These are phyloP conservation scores for Podospora didyma DNA, from an alignment of 495 filamentous ascomycete species.

Conservation along the genomic window DNA sequence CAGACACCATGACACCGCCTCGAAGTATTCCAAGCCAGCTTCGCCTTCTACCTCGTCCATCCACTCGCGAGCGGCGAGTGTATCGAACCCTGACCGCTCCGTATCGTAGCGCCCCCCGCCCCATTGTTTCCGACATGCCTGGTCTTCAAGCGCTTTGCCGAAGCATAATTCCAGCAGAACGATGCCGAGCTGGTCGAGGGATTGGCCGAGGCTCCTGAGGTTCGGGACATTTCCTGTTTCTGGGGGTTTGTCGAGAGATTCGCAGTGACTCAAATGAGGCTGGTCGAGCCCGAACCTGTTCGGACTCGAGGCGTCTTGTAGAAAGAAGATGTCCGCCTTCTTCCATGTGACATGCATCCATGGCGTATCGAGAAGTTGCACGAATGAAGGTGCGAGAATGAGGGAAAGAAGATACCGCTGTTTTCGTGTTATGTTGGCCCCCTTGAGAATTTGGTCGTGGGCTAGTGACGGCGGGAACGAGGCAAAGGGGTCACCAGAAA, in stretches of 20 bases:
- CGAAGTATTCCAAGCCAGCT: constrained; percentile 29
- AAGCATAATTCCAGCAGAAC: constrained; percentile 38
- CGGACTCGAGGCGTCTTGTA: background rate
- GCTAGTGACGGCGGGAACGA: background rate
- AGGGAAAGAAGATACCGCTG: constrained; percentile 13
- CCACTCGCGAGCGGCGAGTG: background rate
- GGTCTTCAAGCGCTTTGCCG: constrained; percentile 20
- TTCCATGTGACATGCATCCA: constrained; percentile 6
- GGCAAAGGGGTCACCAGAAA: background rate
- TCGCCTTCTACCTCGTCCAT: constrained; percentile 25
- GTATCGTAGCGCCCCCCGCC: background rate
- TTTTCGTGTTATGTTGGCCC: constrained; percentile 2
- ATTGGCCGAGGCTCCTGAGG: background rate
- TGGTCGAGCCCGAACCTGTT: background rate
- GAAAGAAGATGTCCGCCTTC: constrained; percentile 12
- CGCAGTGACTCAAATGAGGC: background rate
- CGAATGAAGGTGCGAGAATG: constrained; percentile 15
- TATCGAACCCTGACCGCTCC: background rate
- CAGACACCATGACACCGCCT: constrained; percentile 36
- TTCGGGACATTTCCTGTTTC: background rate
- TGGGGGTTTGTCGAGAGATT: no score
- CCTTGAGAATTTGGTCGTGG: constrained; percentile 13
- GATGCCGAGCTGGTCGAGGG: constrained; percentile 16
- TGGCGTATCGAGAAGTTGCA: constrained; percentile 16
- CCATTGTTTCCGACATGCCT: constrained; percentile 8